These are phyloP conservation scores for Diplosphaera chodatii DNA, from an alignment of 139 green algal species.

Conservation along the genomic window DNA sequence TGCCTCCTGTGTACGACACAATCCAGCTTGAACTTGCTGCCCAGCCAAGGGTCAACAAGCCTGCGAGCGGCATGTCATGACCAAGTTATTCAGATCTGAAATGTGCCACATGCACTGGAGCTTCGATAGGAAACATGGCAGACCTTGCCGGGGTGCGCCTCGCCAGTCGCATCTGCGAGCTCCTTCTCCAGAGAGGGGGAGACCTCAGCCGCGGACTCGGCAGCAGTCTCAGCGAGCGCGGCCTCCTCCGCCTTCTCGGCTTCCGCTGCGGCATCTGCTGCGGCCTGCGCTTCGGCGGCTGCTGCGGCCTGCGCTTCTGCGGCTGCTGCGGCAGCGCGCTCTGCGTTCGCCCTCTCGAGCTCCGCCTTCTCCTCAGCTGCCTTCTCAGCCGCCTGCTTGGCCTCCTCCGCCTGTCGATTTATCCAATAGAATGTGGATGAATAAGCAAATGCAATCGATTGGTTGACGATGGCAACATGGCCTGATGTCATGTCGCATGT, in stretches of 20 bases:
- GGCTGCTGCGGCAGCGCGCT: background rate
- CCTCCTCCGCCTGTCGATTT: slow-evolving; percentile 3
- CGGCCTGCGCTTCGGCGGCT: background rate
- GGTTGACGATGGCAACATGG: too few species aligned
- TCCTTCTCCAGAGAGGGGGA: background rate
- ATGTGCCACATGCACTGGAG: too few species aligned
- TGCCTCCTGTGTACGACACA: too few species aligned
- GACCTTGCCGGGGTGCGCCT: background rate
- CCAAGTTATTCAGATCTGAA: too few species aligned
- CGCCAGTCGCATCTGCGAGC: too few species aligned
- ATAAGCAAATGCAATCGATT: too few species aligned
- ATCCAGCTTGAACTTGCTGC: too few species aligned
- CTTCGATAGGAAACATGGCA: too few species aligned
- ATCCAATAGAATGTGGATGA: too few species aligned
- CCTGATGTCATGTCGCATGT: too few species aligned
- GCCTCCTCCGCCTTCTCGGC: background rate
- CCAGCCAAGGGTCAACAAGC: too few species aligned
- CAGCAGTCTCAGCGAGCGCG: background rate
- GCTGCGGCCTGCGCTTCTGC: background rate
- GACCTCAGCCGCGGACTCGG: background rate
- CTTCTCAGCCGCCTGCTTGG: background rate
- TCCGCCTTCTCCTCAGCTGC: slow-evolving; percentile 4
- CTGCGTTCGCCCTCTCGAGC: slow-evolving; percentile 1
- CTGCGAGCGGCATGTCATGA: too few species aligned
- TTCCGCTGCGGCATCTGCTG: background rate